These are phyloP conservation scores for Aleurites moluccanus DNA, from an alignment of 441 rosid genomes.

Conservation along the genomic window DNA sequence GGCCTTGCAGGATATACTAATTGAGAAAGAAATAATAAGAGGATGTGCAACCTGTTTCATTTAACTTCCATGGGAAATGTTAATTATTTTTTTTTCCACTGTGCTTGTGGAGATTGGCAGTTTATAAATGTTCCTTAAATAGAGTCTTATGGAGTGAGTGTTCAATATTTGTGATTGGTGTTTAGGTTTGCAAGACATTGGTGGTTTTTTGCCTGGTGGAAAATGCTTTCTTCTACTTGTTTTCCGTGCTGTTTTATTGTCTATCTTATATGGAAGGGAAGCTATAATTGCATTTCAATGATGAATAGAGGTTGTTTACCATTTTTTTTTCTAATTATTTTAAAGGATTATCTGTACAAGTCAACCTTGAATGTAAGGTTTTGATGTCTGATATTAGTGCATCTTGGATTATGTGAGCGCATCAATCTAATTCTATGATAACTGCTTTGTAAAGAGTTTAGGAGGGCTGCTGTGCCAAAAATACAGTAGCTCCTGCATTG, in stretches of 20 bases:
- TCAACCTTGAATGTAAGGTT: not conserved
- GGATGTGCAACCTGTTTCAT: not conserved
- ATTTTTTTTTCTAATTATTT: not conserved
- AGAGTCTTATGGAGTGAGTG: not conserved
- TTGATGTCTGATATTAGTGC: not conserved
- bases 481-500: no score
- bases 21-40: slow-evolving; percentile 7
- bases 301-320: not conserved
- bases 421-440: not conserved
- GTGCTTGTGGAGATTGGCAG: not conserved
- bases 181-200: not conserved
- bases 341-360: not conserved
- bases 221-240: not conserved
- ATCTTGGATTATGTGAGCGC: not conserved
- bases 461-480: no score
- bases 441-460: no score
- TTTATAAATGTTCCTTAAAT: not conserved
- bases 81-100: not conserved
- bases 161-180: not conserved
- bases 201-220: not conserved
- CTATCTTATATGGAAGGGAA: not conserved
- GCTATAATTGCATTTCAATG: not conserved
- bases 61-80: not conserved
- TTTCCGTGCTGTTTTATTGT: not conserved
- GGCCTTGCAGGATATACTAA: not conserved